phyloP scores from a whole-genome alignment of 2,329 filamentous ascomycete genomes.

The Fusarium sulawesiense region DNA sequence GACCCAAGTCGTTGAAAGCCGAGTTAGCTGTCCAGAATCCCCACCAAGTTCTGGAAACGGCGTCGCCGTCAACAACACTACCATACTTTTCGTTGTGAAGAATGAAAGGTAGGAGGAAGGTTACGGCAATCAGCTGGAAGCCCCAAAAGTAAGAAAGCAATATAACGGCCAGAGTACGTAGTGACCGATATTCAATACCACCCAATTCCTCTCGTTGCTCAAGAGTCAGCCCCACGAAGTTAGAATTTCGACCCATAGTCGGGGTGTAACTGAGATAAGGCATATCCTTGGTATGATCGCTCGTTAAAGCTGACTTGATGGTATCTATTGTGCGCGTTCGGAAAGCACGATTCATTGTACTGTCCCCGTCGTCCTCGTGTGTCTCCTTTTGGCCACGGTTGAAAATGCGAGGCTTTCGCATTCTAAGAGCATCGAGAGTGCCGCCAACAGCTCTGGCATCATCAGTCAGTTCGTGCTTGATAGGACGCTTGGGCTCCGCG shows the following conservation, averaged over 20 bases:
- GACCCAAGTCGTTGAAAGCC: constrained; percentile 94
- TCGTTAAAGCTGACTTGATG: constrained; percentile 67
- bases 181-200: constrained; percentile 92
- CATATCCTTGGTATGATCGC: constrained; percentile 69
- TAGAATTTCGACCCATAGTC: constrained; percentile 91
- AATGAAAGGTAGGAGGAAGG: constrained; percentile 86
- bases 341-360: constrained; percentile 42
- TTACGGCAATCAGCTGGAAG: constrained; percentile 81
- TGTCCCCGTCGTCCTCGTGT: constrained; percentile 52
- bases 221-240: constrained; percentile 87
- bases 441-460: constrained; percentile 57
- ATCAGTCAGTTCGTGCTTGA: constrained; percentile 54
- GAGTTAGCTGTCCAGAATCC: constrained; percentile 89
- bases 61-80: constrained; percentile 68
- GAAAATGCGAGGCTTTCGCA: constrained; percentile 57
- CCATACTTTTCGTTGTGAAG: constrained; percentile 71
- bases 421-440: constrained; percentile 55
- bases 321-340: constrained; percentile 66
- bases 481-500: constrained; percentile 66
- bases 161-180: constrained; percentile 86
- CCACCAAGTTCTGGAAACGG: constrained; percentile 84
- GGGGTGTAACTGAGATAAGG: constrained; percentile 96
- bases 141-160: constrained; percentile 83
- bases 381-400: constrained; percentile 54
- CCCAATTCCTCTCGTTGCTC: constrained; percentile 95